phyloP scores from a whole-genome alignment of 192 early-diverging fungal genomes.

The Entophlyctis luteolus region DNA sequence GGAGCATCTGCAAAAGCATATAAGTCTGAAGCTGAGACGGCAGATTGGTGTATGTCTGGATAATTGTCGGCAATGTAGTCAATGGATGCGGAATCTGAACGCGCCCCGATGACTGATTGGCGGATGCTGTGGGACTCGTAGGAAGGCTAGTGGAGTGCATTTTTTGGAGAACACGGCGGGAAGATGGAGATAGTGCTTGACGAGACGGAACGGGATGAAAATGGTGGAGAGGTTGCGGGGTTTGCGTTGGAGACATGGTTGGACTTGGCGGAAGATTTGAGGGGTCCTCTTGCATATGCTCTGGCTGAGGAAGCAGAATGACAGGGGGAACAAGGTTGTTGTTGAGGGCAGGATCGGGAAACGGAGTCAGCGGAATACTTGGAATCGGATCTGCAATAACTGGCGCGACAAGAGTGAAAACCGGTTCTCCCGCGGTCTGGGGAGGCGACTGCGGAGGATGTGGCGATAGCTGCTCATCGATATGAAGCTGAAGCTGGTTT shows the following conservation, averaged over 20 bases:
- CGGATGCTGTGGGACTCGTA: not conserved
- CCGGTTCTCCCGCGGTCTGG: no score
- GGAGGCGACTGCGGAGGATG: no score
- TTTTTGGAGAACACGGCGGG: not conserved
- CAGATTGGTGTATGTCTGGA: slow-evolving; percentile 76
- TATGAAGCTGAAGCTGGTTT: no score
- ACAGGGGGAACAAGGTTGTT: not conserved
- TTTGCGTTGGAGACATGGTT: not conserved
- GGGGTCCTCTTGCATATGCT: not conserved
- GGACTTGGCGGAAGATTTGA: not conserved
- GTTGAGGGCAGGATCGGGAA: not conserved
- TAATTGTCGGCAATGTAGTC: slow-evolving; percentile 46
- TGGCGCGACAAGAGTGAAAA: no score
- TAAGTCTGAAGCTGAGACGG: slow-evolving; percentile 77
- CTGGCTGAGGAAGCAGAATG: not conserved
- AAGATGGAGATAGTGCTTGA: not conserved
- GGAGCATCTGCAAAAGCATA: slow-evolving; percentile 82
- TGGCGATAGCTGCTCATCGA: no score
- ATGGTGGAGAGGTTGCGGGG: not conserved
- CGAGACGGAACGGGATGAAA: not conserved
- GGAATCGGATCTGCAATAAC: not conserved
- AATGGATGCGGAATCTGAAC: slow-evolving; percentile 18
- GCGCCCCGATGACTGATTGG: not conserved
- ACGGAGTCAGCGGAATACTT: slow-evolving; percentile 1
- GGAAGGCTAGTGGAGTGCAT: not conserved